A percentile compares a stretch with the other conserved stretches of the same genome.
These are phyloP conservation scores for Quercus alba DNA, from an alignment of 306 rosid species.

Conservation along the genomic window DNA sequence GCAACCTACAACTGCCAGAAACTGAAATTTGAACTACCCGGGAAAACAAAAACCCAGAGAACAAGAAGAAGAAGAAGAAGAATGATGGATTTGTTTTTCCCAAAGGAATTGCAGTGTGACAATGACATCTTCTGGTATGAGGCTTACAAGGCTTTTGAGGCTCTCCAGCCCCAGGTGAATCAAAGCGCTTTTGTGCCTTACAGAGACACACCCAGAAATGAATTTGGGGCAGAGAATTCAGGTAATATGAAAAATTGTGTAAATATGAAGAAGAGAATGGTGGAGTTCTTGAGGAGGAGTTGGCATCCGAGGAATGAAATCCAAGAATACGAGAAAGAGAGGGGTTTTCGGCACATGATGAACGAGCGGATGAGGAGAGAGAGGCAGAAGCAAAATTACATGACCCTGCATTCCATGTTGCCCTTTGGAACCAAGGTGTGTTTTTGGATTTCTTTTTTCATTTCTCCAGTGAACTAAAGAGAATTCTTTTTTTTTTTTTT, in stretches of 20 bases:
- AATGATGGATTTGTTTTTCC: slow-evolving; percentile 15
- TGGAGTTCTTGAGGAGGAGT: slow-evolving; percentile 23
- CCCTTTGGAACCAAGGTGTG: slow-evolving; percentile 38
- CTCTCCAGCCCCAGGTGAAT: not conserved
- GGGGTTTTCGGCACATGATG: slow-evolving; percentile 37
- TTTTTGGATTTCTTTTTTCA: not conserved
- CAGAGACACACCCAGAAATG: not conserved
- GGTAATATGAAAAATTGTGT: not conserved
- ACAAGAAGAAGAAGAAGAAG: not conserved
- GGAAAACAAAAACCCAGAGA: not conserved
- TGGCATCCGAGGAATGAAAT: not conserved
- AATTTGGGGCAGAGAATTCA: not conserved
- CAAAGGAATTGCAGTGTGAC: slow-evolving; percentile 17
- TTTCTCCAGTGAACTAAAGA: too few species aligned
- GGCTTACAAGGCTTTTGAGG: not conserved
- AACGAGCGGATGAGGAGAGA: slow-evolving; percentile 50
- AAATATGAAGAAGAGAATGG: slow-evolving; percentile 32
- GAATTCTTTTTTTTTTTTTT: too few species aligned
- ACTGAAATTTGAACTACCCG: slow-evolving; percentile 10
- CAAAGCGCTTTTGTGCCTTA: slow-evolving; percentile 31
- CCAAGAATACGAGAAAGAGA: slow-evolving; percentile 9
- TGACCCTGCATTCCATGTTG: slow-evolving; percentile 32
- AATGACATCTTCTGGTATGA: slow-evolving; percentile 23
- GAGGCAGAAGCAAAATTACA: slow-evolving; percentile 35
- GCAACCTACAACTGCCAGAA: not conserved